Evolutionary conservation across 176 grass and related monocot genomes (phyloP).

Genomic region (Saccharum officinarum): DNA sequence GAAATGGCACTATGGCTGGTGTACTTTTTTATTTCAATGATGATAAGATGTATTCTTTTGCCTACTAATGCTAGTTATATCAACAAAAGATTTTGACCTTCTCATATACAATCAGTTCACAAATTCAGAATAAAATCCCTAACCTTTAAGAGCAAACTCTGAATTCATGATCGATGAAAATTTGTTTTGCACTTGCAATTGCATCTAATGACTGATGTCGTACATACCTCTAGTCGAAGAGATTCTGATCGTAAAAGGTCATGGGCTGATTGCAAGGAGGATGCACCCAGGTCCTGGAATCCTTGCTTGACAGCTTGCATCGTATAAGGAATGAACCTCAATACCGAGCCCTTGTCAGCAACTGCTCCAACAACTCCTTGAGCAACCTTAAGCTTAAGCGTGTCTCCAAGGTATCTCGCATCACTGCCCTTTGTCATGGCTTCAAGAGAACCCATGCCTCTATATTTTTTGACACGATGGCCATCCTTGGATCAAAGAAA

Average conservation of each 20-base stretch:
- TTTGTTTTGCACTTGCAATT: neutral
- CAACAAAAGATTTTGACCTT: neutral
- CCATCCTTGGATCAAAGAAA: neutral
- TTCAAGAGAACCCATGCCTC: too few relatives aligned
- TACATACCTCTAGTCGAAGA: slow-evolving; percentile 80
- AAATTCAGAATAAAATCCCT: neutral
- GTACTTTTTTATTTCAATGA: neutral
- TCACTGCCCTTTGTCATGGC: too few relatives aligned
- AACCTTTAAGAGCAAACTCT: neutral
- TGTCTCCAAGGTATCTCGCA: too few relatives aligned
- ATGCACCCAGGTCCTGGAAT: neutral
- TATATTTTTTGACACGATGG: too few relatives aligned
- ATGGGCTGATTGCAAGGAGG: slow-evolving; percentile 74
- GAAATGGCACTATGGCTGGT: neutral
- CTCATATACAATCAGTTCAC: neutral
- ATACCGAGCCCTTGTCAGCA: too few relatives aligned
- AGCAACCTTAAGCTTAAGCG: too few relatives aligned
- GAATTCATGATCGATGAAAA: neutral
- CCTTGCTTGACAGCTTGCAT: too few relatives aligned
- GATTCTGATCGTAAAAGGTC: slow-evolving; percentile 64
- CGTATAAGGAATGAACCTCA: too few relatives aligned
- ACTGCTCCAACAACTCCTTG: too few relatives aligned
- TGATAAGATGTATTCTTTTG: neutral
- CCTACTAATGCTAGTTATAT: neutral
- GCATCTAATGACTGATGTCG: neutral